Percentiles rank a stretch among this genome's conserved stretches.
Conservation (phyloP, 805 yeast species). For the Ogataea neopini region DNA sequence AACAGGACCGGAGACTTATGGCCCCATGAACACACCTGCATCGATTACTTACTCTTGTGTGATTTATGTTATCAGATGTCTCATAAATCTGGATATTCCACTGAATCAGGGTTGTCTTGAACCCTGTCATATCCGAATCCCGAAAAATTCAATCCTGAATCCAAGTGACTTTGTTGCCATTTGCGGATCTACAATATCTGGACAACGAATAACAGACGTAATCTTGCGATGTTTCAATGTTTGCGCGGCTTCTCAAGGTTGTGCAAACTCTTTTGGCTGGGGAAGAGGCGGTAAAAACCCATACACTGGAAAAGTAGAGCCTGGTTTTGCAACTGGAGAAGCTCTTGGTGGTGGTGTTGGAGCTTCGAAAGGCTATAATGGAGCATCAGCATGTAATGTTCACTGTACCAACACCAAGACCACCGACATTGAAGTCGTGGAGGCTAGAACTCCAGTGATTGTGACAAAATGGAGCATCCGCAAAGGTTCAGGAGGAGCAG, state of each 20-base stretch:
- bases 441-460: constrained; percentile 51
- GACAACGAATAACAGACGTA: constrained; percentile 57
- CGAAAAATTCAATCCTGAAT: constrained; percentile 35
- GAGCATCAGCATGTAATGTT: constrained; percentile 50
- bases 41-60: constrained; percentile 56
- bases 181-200: constrained; percentile 55
- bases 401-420: constrained; percentile 57
- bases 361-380: constrained; percentile 48
- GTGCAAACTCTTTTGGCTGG: constrained; percentile 58
- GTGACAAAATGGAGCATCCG: constrained; percentile 46
- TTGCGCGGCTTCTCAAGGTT: constrained; percentile 59
- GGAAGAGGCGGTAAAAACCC: constrained; percentile 48
- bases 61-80: constrained; percentile 51
- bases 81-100: constrained; percentile 53
- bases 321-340: constrained; percentile 55
- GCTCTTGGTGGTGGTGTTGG: constrained; percentile 58
- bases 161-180: constrained; percentile 53
- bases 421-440: constrained; percentile 56
- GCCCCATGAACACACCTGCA: constrained; percentile 55
- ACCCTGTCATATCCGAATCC: constrained; percentile 41
- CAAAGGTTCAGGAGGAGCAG: constrained; percentile 49
- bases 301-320: constrained; percentile 39
- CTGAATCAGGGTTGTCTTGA: constrained; percentile 55
- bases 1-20: constrained; percentile 51
- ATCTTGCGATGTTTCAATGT: constrained; percentile 55